Evolutionary conservation across 352 stramenopile genomes (phyloP).

Genomic region (Globisporangium carolinianum): DNA sequence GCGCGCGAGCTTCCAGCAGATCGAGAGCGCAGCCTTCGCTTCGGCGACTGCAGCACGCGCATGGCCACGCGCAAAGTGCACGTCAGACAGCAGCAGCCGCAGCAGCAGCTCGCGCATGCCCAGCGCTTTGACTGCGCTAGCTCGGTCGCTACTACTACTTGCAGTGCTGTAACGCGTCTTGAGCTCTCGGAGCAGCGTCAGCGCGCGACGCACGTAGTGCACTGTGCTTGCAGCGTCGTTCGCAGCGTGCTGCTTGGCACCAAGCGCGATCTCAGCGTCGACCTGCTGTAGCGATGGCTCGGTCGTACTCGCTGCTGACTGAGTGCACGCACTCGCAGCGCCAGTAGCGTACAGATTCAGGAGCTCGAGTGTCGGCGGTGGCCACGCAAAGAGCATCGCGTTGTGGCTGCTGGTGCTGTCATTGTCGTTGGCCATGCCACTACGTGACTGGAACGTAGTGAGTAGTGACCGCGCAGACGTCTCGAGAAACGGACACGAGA

Average conservation of each 20-base stretch:
- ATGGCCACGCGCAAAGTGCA: constrained; percentile 43
- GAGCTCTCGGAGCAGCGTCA: constrained; percentile 2
- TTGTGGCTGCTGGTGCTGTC: background rate
- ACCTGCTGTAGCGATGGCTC: constrained; percentile 21
- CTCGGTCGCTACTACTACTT: background rate
- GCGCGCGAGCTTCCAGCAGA: constrained; percentile 64
- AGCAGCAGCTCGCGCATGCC: constrained; percentile 49
- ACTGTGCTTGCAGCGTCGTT: constrained; percentile 13
- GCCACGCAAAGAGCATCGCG: constrained; percentile 6
- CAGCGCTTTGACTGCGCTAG: constrained; percentile 22
- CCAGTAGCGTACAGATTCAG: constrained; percentile 7
- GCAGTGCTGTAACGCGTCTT: constrained; percentile 1
- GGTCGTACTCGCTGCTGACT: background rate
- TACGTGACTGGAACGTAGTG: constrained; percentile 15
- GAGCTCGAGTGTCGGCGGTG: constrained; percentile 19
- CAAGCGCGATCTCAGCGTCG: constrained; percentile 24
- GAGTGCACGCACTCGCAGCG: too few relatives aligned
- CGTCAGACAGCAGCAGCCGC: constrained; percentile 42
- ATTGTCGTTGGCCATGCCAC: background rate
- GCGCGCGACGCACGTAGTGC: constrained; percentile 19
- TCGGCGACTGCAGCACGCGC: constrained; percentile 35
- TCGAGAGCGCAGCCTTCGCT: constrained; percentile 47
- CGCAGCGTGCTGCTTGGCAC: constrained; percentile 4
- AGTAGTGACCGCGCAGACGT: constrained; percentile 27
- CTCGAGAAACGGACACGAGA: constrained; percentile 43